A percentile compares a stretch with the other conserved stretches of the same genome.
Conservation (phyloP, 768 basidiomycete genomes). For the Boletellus sp. region DNA sequence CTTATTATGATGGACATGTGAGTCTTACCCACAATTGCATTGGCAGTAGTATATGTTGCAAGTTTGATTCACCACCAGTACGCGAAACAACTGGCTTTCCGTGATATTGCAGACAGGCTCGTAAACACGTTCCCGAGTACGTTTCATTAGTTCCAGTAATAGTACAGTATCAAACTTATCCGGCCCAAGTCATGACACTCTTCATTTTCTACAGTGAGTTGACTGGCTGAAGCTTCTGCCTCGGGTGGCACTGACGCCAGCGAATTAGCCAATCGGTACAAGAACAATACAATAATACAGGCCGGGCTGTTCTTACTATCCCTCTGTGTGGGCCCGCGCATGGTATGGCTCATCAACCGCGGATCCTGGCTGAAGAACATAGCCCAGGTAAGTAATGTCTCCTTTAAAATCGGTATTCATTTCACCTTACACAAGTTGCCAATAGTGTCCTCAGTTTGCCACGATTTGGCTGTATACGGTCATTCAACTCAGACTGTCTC, state of each 20-base stretch:
- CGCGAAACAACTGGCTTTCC: conserved; percentile 50
- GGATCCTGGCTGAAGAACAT: conserved; percentile 72
- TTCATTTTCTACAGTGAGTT: conserved; percentile 47
- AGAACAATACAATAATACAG: conserved; percentile 52
- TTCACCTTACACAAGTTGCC: conserved; percentile 1
- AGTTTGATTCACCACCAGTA: conserved; percentile 83
- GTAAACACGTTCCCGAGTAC: conserved; percentile 68
- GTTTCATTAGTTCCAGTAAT: conserved; percentile 24
- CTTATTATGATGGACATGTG: conserved; percentile 85
- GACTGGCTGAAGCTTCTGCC: neutral
- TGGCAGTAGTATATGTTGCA: conserved; percentile 3
- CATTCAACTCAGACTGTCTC: conserved; percentile 62
- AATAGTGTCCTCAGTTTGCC: conserved; percentile 70
- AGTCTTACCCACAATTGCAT: conserved; percentile 26
- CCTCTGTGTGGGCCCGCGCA: conserved; percentile 52
- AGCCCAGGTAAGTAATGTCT: conserved; percentile 52
- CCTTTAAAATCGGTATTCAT: neutral
- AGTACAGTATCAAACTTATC: neutral
- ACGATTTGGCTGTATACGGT: conserved; percentile 78
- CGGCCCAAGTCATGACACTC: conserved; percentile 57
- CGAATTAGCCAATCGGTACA: conserved; percentile 56
- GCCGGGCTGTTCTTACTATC: conserved; percentile 56
- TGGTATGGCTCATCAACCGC: conserved; percentile 68
- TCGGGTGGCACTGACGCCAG: conserved; percentile 1
- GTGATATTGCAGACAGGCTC: conserved; percentile 54